phyloP scores from a whole-genome alignment of 495 filamentous ascomycete genomes.

The Penicillium simplicissimum region DNA sequence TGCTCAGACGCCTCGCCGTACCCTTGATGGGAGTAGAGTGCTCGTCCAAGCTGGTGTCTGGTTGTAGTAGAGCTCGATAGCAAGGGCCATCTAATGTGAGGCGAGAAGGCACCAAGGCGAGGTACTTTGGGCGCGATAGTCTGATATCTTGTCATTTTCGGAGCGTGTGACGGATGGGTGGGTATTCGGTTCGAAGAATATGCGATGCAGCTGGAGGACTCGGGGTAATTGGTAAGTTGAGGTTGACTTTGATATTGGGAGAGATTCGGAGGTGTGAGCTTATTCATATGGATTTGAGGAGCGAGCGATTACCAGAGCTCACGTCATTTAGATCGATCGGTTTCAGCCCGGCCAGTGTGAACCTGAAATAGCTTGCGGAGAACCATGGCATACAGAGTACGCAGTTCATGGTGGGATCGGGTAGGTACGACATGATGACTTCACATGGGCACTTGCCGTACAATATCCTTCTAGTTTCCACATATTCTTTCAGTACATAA shows the following conservation, averaged over 20 bases:
- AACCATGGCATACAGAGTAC: neutral
- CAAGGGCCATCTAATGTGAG: neutral
- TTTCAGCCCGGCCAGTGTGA: neutral
- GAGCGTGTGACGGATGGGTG: neutral
- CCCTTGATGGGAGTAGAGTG: conserved; percentile 10
- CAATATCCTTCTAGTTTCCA: too few species aligned
- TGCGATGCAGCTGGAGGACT: neutral
- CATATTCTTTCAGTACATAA: too few species aligned
- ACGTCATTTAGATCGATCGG: neutral
- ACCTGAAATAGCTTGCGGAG: neutral
- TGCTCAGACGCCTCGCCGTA: conserved; percentile 10
- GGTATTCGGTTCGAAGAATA: neutral
- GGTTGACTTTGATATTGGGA: too few species aligned
- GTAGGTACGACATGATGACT: neutral
- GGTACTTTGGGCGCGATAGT: neutral
- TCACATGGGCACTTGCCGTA: neutral
- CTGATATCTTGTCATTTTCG: neutral
- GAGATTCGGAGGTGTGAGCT: neutral
- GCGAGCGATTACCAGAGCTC: neutral
- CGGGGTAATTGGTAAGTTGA: neutral
- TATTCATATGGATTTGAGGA: neutral
- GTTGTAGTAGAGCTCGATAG: neutral
- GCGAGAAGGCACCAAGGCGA: neutral
- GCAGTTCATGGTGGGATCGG: neutral
- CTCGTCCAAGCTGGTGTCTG: neutral